phyloP scores from a whole-genome alignment of 805 yeast species.

The Starmerella kuoi region DNA sequence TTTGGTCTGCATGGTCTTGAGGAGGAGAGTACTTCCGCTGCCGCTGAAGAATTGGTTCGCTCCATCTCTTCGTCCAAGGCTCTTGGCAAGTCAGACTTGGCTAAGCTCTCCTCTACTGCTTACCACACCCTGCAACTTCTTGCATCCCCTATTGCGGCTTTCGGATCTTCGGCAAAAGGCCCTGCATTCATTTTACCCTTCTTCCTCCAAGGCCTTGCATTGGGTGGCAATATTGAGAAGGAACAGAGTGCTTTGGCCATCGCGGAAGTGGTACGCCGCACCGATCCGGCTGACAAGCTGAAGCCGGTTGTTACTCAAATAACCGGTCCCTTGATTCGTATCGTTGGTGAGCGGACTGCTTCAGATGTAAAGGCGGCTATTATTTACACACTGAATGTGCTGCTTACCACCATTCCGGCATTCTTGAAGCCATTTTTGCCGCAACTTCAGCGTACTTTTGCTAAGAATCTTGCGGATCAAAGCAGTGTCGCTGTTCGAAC shows the following conservation, averaged over 20 bases:
- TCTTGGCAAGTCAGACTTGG: slow-evolving; percentile 65
- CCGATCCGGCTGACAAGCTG: slow-evolving; percentile 61
- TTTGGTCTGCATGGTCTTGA: slow-evolving; percentile 46
- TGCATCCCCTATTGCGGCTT: slow-evolving; percentile 55
- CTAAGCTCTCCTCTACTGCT: slow-evolving; percentile 68
- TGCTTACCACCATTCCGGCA: slow-evolving; percentile 75
- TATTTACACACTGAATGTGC: slow-evolving; percentile 63
- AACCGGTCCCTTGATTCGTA: slow-evolving; percentile 96
- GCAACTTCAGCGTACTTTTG: slow-evolving; percentile 93
- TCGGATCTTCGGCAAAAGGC: slow-evolving; percentile 55
- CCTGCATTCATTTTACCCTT: slow-evolving; percentile 82
- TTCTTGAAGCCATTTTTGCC: slow-evolving; percentile 92
- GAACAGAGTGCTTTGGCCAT: slow-evolving; percentile 81
- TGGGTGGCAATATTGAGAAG: slow-evolving; percentile 73
- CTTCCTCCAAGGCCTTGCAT: slow-evolving; percentile 89
- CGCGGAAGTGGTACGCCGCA: slow-evolving; percentile 71
- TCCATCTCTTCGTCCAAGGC: slow-evolving; percentile 45
- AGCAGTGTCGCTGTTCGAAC: slow-evolving; percentile 58
- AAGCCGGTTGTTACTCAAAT: slow-evolving; percentile 83
- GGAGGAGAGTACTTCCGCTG: slow-evolving; percentile 49
- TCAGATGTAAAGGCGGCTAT: slow-evolving; percentile 93
- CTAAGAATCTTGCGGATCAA: slow-evolving; percentile 74
- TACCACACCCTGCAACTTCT: slow-evolving; percentile 56
- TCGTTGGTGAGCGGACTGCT: slow-evolving; percentile 87
- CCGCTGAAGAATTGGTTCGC: slow-evolving; percentile 52